phyloP scores from a whole-genome alignment of 139 green algal species.

The Coccomyxa sp. region DNA sequence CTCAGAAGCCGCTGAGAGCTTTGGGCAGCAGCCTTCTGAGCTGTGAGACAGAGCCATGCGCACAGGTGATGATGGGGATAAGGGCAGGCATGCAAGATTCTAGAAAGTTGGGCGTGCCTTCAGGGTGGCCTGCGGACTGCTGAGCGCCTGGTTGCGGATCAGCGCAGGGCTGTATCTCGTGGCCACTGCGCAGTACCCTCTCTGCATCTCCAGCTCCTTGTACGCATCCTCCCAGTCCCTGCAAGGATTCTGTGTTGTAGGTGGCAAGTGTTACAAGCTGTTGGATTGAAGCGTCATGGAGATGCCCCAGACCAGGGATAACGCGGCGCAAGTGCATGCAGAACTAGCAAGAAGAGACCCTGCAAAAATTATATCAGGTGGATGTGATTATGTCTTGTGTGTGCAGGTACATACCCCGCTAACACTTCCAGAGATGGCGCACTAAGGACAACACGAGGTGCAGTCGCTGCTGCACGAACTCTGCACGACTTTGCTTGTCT shows the following conservation, averaged over 20 bases:
- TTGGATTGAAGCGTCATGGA: not conserved
- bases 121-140: conserved; percentile 4
- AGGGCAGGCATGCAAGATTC: too few species aligned
- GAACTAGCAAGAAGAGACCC: not conserved
- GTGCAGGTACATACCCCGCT: not conserved
- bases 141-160: conserved; percentile 16
- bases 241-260: not conserved
- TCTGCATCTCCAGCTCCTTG: conserved; percentile 54
- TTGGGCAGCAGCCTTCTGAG: not conserved
- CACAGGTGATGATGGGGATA: too few species aligned
- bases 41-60: too few species aligned
- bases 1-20: not conserved
- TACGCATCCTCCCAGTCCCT: conserved; percentile 34
- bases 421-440: not conserved
- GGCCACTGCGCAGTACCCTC: conserved; percentile 37
- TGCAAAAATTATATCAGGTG: not conserved
- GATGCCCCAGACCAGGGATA: not conserved
- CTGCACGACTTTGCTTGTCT: not conserved
- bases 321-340: not conserved
- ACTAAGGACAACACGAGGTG: not conserved
- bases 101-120: conserved; percentile 12
- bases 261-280: not conserved
- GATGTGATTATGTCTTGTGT: too few species aligned
- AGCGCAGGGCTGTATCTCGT: conserved; percentile 40
- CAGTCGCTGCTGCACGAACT: not conserved